Percentiles rank a stretch among this genome's conserved stretches.
Evolutionary conservation across 2,329 filamentous ascomycete genomes (phyloP).

Genomic region (Trichoderma aggressivum): DNA sequence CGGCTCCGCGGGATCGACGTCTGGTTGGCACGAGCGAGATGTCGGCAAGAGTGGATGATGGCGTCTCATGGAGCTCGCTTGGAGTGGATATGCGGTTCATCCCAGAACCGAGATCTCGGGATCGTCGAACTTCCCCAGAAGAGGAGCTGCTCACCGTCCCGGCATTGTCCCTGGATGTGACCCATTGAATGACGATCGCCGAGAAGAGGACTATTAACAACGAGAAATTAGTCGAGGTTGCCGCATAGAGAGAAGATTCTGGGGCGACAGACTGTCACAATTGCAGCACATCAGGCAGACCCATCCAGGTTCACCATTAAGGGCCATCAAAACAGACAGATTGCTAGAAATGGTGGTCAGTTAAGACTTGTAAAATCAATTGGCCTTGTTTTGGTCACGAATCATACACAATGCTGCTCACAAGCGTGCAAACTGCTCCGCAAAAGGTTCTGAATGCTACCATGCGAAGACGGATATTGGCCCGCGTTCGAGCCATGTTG

Average conservation of each 20-base stretch:
- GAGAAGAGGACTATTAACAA: conserved; percentile 52
- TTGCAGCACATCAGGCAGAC: conserved; percentile 65
- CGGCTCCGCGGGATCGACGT: conserved; percentile 22
- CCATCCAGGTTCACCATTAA: conserved; percentile 62
- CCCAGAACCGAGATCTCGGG: conserved; percentile 18
- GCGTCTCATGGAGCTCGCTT: conserved; percentile 19
- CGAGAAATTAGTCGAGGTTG: neutral
- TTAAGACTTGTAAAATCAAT: neutral
- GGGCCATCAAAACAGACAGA: conserved; percentile 54
- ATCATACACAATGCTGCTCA: conserved; percentile 55
- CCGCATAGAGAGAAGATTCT: neutral
- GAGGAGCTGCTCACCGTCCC: conserved; percentile 29
- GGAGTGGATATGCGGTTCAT: conserved; percentile 11
- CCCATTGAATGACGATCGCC: conserved; percentile 60
- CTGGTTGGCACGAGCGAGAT: conserved; percentile 26
- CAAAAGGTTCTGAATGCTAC: conserved; percentile 58
- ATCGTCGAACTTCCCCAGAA: conserved; percentile 14
- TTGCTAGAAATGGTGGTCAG: conserved; percentile 42
- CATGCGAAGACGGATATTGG: conserved; percentile 44
- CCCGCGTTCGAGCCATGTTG: conserved; percentile 40
- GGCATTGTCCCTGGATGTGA: conserved; percentile 47
- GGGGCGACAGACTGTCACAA: conserved; percentile 49
- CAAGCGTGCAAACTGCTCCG: conserved; percentile 54
- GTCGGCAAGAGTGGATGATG: conserved; percentile 27
- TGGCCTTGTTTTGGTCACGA: neutral